Percentiles rank a stretch among this genome's conserved stretches.
Evolutionary conservation across 371 early-diverging fungal species (phyloP).

Genomic region (Mortierella sp.): DNA sequence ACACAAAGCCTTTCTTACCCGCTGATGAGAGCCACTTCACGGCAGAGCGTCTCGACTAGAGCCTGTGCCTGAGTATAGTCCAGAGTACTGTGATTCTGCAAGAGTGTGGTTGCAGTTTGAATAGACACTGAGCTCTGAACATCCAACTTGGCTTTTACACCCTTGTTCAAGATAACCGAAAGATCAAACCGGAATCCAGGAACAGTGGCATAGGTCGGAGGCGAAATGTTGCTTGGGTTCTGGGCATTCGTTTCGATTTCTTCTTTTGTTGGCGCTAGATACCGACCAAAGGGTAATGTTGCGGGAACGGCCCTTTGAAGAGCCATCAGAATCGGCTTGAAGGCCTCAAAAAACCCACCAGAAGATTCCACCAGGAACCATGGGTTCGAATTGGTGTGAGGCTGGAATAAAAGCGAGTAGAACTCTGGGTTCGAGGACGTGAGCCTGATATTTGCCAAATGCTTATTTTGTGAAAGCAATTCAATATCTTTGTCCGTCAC

Average conservation of each 20-base stretch:
- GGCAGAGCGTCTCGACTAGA: constrained; percentile 48
- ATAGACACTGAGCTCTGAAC: constrained; percentile 9
- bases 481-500: constrained; percentile 40
- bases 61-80: constrained; percentile 55
- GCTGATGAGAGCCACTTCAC: constrained; percentile 56
- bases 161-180: constrained; percentile 26
- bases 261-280: constrained; percentile 43
- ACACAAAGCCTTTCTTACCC: constrained; percentile 27
- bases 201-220: constrained; percentile 51
- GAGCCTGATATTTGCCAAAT: constrained; percentile 34
- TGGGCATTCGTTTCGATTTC: background rate
- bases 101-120: background rate
- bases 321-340: constrained; percentile 55
- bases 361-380: constrained; percentile 56
- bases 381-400: background rate
- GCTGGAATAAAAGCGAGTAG: constrained; percentile 24
- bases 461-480: constrained; percentile 23
- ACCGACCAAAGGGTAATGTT: constrained; percentile 50
- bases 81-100: constrained; percentile 25
- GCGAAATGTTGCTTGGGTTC: constrained; percentile 7
- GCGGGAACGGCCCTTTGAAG: constrained; percentile 50
- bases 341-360: constrained; percentile 56
- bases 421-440: constrained; percentile 28
- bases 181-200: constrained; percentile 53
- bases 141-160: constrained; percentile 7